Evolutionary conservation across 2,329 filamentous ascomycete species (phyloP), one percentile per base, ranked within the genome.

Genomic region (Pestalotiopsis sp.): DNA sequence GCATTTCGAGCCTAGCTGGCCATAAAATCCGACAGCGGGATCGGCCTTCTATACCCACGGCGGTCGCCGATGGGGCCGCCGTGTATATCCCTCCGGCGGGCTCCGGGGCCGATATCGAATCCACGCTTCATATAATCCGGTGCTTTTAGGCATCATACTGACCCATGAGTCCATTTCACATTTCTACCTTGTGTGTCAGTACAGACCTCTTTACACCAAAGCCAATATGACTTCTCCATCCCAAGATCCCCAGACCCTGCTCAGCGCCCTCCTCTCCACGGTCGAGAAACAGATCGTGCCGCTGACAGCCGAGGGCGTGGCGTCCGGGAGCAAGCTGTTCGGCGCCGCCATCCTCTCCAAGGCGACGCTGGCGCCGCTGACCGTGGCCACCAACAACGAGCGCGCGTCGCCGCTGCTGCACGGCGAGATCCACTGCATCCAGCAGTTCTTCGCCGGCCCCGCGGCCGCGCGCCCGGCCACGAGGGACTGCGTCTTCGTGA

Each of bases 401-500:
- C 81, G 81, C 12, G 75, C 75, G 1, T 88, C 87, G 4, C 87
- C 87, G 2, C 80, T 89, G 3, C 80, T 89, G 9, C 87, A 89
- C 75, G 87, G 87, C 70, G 87, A 89, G 72, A 87, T 89, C 76
- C 87, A 88, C 76, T 89, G 87, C 80, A 88, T 89, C 76, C 86
- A 88, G 72, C 77, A 83, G 39, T 89, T 89, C 79, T 89, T 87
- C 77, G 80, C 81, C 0, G 62, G 70, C 61, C 74, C 75, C n/a
- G n/a, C n/a, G n/a, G n/a, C n/a, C n/a, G n/a, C 78, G 12, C 80
- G 84, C 1, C 83, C 83, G 0, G 76, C 76, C 49, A 79, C 82
- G 4, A 76, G 77, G 9, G 84, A 86, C 73, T 88, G 86, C 78
- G 73, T 89, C 74, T 89, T 89, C 79, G 82, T 89, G 69, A 84